Evolutionary conservation across 2,329 filamentous ascomycete genomes (phyloP).

Genomic region (Cordyceps tenuipes): DNA sequence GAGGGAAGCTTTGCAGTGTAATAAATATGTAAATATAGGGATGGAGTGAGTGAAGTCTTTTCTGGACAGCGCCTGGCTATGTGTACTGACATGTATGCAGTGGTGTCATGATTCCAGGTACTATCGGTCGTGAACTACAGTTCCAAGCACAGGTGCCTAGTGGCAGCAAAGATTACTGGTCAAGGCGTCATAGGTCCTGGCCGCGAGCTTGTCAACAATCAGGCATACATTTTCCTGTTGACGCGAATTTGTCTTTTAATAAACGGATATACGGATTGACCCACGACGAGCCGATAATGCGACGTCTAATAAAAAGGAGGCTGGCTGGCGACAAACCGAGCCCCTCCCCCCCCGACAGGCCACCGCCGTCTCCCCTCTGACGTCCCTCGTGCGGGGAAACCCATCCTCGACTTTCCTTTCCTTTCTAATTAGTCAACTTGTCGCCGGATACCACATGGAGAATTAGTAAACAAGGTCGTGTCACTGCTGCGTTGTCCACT

Average conservation of each 20-base stretch:
- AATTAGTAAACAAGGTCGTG: slow-evolving; percentile 2
- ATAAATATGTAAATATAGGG: not conserved
- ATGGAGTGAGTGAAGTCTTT: not conserved
- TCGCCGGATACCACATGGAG: not conserved
- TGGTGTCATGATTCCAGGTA: too few relatives aligned
- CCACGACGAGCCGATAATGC: too few relatives aligned
- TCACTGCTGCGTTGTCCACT: not conserved
- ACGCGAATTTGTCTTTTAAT: too few relatives aligned
- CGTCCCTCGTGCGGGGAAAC: not conserved
- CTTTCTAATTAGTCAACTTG: slow-evolving; percentile 1
- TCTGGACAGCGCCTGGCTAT: not conserved
- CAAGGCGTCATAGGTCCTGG: not conserved
- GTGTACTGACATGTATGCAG: too few relatives aligned
- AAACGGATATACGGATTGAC: too few relatives aligned
- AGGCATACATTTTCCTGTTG: not conserved
- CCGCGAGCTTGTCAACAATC: not conserved
- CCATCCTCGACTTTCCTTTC: not conserved
- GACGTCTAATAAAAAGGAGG: not conserved
- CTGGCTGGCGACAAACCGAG: not conserved
- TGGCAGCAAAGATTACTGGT: too few relatives aligned
- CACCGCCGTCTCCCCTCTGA: not conserved
- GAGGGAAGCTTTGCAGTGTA: not conserved
- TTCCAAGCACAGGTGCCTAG: too few relatives aligned
- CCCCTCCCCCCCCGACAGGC: not conserved
- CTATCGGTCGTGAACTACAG: too few relatives aligned